phyloP scores from a whole-genome alignment of 768 basidiomycete genomes.

The Mycena vitilis region DNA sequence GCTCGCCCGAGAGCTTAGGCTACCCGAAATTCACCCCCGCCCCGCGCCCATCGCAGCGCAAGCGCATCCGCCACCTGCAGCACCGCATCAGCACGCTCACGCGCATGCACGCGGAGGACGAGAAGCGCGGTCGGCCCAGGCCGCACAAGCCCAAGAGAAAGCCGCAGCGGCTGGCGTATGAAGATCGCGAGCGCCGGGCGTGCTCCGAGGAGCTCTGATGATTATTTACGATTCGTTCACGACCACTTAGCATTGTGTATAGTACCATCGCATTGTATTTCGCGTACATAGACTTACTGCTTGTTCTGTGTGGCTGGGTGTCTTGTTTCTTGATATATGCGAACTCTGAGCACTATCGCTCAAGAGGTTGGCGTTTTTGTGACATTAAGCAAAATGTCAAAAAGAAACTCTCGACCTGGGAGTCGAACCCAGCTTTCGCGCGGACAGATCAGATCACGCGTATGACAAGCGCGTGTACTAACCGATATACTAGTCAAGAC shows the following conservation, averaged over 20 bases:
- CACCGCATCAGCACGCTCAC: conserved; percentile 43
- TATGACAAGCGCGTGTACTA: no score
- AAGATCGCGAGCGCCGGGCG: conserved; percentile 20
- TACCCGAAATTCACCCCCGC: conserved; percentile 55
- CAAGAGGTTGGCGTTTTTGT: no score
- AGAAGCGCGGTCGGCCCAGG: background rate
- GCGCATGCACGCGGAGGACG: conserved; percentile 16
- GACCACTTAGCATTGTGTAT: background rate
- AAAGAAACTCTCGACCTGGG: no score
- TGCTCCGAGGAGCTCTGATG: conserved; percentile 23
- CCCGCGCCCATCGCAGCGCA: conserved; percentile 51
- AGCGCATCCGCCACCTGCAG: conserved; percentile 47
- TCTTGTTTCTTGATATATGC: no score
- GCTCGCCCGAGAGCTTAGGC: conserved; percentile 26
- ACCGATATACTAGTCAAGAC: background rate
- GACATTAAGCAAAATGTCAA: no score
- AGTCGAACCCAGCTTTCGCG: no score
- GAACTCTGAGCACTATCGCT: no score
- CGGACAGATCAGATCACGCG: no score
- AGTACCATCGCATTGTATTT: conserved; percentile 16
- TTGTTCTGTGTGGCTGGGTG: no score
- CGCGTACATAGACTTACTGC: conserved; percentile 13
- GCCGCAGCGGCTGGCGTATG: background rate
- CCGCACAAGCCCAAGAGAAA: conserved; percentile 15
- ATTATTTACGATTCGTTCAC: background rate